Evolutionary conservation across 768 basidiomycete genomes (phyloP), one percentile per base, ranked within the genome.

Genomic region (Naematelia encephala): DNA sequence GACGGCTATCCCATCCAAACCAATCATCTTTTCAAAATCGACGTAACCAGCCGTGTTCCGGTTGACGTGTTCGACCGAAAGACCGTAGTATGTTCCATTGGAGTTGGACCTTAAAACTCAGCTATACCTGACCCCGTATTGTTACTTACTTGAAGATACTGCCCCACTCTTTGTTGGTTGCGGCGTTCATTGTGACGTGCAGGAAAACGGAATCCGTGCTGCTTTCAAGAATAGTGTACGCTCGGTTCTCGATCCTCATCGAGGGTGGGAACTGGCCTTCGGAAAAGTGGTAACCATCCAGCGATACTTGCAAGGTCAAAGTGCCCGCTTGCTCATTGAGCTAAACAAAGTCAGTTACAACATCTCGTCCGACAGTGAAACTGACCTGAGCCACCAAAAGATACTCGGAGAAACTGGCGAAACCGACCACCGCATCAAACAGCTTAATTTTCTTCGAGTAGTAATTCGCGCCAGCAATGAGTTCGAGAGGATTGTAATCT

Each of bases 1-100:
- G 48, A 99, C 78, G 4, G 94, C 94, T 62, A 99, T 94, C 0
- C 96, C 96, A 74, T 98, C 93, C 50, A 99, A 78, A 10, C 92
- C 93, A 56, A 88, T 84, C 83, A 97, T 88, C 81, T 98, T 99
- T 80, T 99, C 96, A 66, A 98, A 99, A 76, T 99, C 94, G 28
- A 91, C 93, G 69, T 83, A 98, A 3, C 96, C 96, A 0, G 79
- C 73, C 0, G 84, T 79, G 73, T 99, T 87, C n/a, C 96, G 84
- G 76, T 98, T 98, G 56, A 89, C 96, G 67, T 91, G 82, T 66
- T 90, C 87, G 39, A 89, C 70, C 0, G 92, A 90, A 11, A 92
- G 75, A 21, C 89, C 87, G 74, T 91, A 99, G 80, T 96, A 97
- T 0, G 96, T 99, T 34, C 96, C 96, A 68, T 99, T 99, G 27